Evolutionary conservation across 805 yeast genomes (phyloP).

Genomic region (Metschnikowia bowlesiae): DNA sequence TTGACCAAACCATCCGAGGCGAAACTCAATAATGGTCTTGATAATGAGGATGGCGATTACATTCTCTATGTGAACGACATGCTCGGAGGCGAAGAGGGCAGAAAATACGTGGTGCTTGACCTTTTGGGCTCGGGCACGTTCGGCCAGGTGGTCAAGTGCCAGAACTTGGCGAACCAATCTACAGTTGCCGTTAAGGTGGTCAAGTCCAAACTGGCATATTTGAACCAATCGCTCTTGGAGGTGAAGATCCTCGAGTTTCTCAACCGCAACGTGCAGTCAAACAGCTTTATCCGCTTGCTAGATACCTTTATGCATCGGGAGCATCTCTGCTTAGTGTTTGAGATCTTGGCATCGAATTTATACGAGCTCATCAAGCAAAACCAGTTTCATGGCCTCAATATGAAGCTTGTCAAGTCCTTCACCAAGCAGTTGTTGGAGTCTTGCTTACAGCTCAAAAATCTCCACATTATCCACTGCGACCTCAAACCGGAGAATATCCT

Average conservation of each 20-base stretch:
- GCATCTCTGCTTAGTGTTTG: conserved; percentile 91
- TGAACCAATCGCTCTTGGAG: conserved; percentile 89
- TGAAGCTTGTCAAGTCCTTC: conserved; percentile 72
- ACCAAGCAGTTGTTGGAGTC: conserved; percentile 80
- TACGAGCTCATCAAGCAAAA: conserved; percentile 91
- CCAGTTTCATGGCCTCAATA: conserved; percentile 84
- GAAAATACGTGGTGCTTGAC: conserved; percentile 85
- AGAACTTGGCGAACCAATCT: conserved; percentile 71
- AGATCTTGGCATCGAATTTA: conserved; percentile 77
- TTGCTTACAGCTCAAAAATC: conserved; percentile 70
- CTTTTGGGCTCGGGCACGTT: conserved; percentile 94
- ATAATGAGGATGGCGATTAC: conserved; percentile 85
- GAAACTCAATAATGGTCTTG: conserved; percentile 72
- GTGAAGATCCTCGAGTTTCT: conserved; percentile 80
- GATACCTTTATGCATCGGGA: conserved; percentile 91
- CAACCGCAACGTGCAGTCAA: conserved; percentile 61
- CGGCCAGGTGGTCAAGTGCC: conserved; percentile 97
- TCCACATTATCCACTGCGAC: conserved; percentile 91
- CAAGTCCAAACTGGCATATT: conserved; percentile 84
- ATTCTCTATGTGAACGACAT: conserved; percentile 92
- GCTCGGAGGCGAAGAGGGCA: conserved; percentile 77
- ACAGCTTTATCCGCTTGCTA: conserved; percentile 69
- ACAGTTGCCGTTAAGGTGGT: conserved; percentile 93
- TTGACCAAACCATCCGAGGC: conserved; percentile 91
- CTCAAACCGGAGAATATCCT: conserved; percentile 93